Evolutionary conservation across 768 basidiomycete genomes (phyloP), one percentile per base, ranked within the genome.

Genomic region (Tephrocybe sp.): DNA sequence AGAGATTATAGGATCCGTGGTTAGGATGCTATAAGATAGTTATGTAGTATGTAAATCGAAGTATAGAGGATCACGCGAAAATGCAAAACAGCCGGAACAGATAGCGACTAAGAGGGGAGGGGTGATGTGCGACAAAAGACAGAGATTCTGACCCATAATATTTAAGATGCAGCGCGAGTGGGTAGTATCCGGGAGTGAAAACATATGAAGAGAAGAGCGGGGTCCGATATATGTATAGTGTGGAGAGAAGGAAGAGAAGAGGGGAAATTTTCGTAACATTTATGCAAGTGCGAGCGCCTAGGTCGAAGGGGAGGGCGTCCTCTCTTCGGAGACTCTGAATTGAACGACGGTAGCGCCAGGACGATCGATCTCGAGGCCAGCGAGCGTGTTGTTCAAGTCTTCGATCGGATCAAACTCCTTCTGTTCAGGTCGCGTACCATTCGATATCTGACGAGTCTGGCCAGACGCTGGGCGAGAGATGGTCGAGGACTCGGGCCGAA

Each of bases 301-400:
- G 36, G 43, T 56, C 36, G 56, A 53, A 30, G 55, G 61, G 17
- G 60, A 62, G 12, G 58, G 58, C 9, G 50, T 53, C 38, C 58
- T 63, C 58, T 58, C 53, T 24, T 45, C 52, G 18, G 44, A 46
- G 14, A 51, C 25, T 44, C 49, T 37, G 47, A 50, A 53, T 14
- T 62, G 59, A 18, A 51, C 46, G 24, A 50, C 24, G 25, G 59
- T 55, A 32, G 50, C 15, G 36, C 54, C 58, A 11, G 66, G 60
- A 23, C 67, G 65, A 60, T 84, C 85, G 50, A 91, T 69, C 56
- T 89, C 78, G 14, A 91, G 78, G 64, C 84, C 88, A 28, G 89
- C 86, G 33, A 92, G 74, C 24, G 85, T 88, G 18, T 86, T 85
- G 59, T 88, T 90, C 46, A 92, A 66, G 66, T 90, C 88, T 33